phyloP scores from a whole-genome alignment of 2,329 filamentous ascomycete species.

The Cladorrhinum sp. region DNA sequence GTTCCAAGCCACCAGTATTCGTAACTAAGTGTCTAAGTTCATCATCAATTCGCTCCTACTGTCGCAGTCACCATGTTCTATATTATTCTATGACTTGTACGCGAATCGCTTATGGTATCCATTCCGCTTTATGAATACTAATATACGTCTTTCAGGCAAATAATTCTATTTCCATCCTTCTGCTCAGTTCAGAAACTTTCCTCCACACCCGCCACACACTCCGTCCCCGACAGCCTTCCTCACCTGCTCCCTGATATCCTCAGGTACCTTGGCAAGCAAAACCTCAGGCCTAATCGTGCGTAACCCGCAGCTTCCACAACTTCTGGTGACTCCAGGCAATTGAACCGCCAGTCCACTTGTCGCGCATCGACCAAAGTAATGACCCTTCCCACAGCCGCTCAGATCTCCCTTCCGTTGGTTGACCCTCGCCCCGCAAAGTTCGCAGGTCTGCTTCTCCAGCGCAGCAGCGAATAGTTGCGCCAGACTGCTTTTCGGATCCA shows the following conservation, averaged over 20 bases:
- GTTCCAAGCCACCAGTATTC: no score
- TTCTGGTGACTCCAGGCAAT: constrained; percentile 50
- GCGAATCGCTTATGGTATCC: no score
- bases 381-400: constrained; percentile 34
- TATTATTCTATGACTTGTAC: no score
- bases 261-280: constrained; percentile 33
- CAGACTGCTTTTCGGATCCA: constrained; percentile 26
- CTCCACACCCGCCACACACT: constrained; percentile 35
- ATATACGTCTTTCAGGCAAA: no score
- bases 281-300: constrained; percentile 47
- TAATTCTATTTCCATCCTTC: no score
- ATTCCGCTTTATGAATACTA: no score
- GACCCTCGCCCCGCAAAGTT: constrained; percentile 39
- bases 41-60: no score
- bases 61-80: no score
- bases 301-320: constrained; percentile 53
- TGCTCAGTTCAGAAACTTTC: constrained; percentile 36
- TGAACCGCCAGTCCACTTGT: constrained; percentile 54
- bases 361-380: constrained; percentile 45
- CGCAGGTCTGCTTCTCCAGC: constrained; percentile 40
- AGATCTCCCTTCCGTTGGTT: constrained; percentile 19
- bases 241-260: constrained; percentile 25
- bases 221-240: constrained; percentile 26
- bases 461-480: constrained; percentile 39
- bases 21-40: no score